Base-by-base conservation (phyloP, 495 filamentous ascomycete genomes). In the Podospora didyma region DNA sequence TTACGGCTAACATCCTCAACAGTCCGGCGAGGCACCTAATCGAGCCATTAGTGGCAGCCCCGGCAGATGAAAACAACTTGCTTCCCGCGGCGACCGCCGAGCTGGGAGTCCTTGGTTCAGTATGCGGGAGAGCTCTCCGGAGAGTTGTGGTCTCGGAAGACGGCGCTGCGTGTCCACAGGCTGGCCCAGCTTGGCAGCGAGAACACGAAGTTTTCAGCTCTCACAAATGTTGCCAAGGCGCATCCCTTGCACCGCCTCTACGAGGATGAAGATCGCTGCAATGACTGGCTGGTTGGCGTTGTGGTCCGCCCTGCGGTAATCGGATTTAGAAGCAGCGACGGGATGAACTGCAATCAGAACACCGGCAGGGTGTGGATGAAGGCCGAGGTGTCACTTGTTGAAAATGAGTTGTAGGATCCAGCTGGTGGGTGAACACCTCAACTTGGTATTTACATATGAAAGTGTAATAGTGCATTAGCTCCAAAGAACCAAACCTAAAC, bases 341-440 rank as follows among this genome's bases (percentile, higher is more conserved):
- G 51, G 16, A 46, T 26, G 51, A 23, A 46, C 14, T 45, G 34
- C 24, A 42, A 17, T 14, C 12, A 42, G 39, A 53, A 16, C 16
- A 53, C 21, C 19, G 14, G 14, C 31, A 23, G 51, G 11, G 51
- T 53, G 41, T 53, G 51, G 51, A 46, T 53, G 22, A 46, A 53
- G 51, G 51, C 51, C 2, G 51, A 53, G 41, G 51, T 53, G 6
- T 46, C 20, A 21, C 41, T 53, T 12, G 12, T 14, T 44, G 50
- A 53, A n/a, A n/a, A n/a, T n/a, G n/a, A n/a, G n/a, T n/a, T n/a
- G n/a, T n/a, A n/a, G n/a, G n/a, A n/a, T n/a, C n/a, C n/a, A n/a
- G n/a, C n/a, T n/a, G n/a, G n/a, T n/a, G n/a, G n/a, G n/a, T n/a
- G n/a, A n/a, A n/a, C n/a, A n/a, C n/a, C n/a, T n/a, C n/a, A n/a